Evolutionary conservation across 2,329 filamentous ascomycete species (phyloP), one percentile per base, ranked within the genome.

Genomic region (Colletotrichum coccodes): DNA sequence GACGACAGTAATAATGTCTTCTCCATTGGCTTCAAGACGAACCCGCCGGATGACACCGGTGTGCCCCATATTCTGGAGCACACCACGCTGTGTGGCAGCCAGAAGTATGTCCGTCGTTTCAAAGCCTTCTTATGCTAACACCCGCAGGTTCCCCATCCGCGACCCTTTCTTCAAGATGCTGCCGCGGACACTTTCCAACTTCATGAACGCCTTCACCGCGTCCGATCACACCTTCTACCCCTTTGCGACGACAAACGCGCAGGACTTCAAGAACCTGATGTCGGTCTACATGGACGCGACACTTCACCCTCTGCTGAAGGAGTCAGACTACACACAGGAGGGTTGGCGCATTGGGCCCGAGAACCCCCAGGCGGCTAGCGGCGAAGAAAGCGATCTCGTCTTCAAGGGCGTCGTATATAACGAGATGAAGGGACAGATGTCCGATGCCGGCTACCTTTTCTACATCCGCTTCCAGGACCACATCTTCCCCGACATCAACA

Each of bases 141-240:
- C 9, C 1, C 9, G n/a, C 66, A 95, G 93, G 79, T 97, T 95
- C 78, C 96, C 96, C n/a, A 95, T 99, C 67, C 94, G 96, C 71
- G 96, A 99, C 77, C 96, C 96, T 0, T 99, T 99, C 86, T 99
- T 99, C 86, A 99, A 98, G 87, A 99, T 99, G 96, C 88, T 99
- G 30, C 96, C 96, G 26, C 91, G 96, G 74, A 98, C 96, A 6
- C 87, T 99, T n/a, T 98, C 96, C 72, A 99, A 98, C 81, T 99
- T 98, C 78, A 99, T 99, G 96, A 99, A 99, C 80, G 96, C 96
- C 70, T 97, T 98, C 78, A 99, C 96, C 47, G 94, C 95, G 30
- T 92, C 94, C 26, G 95, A 98, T 76, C 95, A 99, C 79, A 99
- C 96, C 12, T 97, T 94, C 73, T 99, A 99, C 77, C 96, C 96